Conservation (phyloP, 139 green algal genomes). For the Chlamydomonas sphaeroides region DNA sequence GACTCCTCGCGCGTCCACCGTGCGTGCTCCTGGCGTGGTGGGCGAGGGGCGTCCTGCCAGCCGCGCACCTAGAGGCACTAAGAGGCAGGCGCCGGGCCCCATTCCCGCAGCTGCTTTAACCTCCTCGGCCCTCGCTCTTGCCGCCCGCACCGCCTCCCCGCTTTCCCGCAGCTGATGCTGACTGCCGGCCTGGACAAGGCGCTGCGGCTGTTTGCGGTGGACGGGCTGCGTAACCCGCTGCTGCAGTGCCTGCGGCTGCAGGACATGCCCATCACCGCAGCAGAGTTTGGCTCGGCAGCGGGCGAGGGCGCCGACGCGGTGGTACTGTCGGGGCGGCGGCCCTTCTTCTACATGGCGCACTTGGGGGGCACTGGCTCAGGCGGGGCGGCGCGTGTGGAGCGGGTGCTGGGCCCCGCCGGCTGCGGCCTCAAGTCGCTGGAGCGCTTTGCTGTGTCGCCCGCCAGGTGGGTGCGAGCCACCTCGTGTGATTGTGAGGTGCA, state of each 20-base stretch:
- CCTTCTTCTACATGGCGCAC: slow-evolving; percentile 89
- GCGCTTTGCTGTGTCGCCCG: slow-evolving; percentile 73
- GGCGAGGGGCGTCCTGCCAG: too few relatives aligned
- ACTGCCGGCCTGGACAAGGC: slow-evolving; percentile 89
- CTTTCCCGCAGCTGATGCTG: slow-evolving; percentile 79
- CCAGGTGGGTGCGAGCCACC: neutral
- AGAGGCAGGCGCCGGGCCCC: too few relatives aligned
- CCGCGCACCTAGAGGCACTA: too few relatives aligned
- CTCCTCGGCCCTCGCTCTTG: neutral
- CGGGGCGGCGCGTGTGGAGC: slow-evolving; percentile 62
- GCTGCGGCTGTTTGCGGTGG: slow-evolving; percentile 89
- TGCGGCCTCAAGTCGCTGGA: slow-evolving; percentile 73
- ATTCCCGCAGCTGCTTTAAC: neutral
- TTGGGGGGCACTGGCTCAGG: too few relatives aligned
- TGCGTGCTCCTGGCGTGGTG: too few relatives aligned
- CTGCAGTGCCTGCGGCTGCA: slow-evolving; percentile 86
- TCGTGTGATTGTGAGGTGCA: too few relatives aligned
- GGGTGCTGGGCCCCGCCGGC: slow-evolving; percentile 59
- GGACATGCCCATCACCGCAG: slow-evolving; percentile 88
- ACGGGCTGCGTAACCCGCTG: slow-evolving; percentile 84
- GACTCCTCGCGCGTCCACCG: too few relatives aligned
- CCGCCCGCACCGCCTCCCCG: too few relatives aligned
- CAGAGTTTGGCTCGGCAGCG: slow-evolving; percentile 80
- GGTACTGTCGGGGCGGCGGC: slow-evolving; percentile 51
- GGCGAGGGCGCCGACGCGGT: neutral